Percentiles rank a stretch among this genome's conserved stretches.
Evolutionary conservation across 257 asterid genomes (phyloP).

Genomic region (Ocimum tenuiflorum): DNA sequence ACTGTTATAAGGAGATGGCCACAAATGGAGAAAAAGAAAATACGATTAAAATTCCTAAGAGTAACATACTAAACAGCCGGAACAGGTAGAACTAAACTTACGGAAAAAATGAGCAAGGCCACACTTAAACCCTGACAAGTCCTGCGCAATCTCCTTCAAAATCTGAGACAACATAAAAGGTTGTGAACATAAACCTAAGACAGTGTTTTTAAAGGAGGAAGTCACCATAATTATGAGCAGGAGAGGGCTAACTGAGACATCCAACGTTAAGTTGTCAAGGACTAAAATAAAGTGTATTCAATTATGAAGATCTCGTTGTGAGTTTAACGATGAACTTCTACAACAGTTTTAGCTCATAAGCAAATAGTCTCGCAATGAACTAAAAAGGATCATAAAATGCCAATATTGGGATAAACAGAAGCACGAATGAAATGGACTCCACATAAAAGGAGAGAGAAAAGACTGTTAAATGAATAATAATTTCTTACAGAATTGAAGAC

Average conservation of each 20-base stretch:
- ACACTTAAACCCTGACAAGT: constrained; percentile 66
- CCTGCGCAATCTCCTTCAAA: constrained; percentile 79
- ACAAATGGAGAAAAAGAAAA: constrained; percentile 2
- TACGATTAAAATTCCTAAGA: too few relatives aligned
- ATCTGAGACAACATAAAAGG: constrained; percentile 41
- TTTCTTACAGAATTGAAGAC: too few relatives aligned
- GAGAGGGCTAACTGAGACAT: too few relatives aligned
- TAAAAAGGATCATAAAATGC: background rate
- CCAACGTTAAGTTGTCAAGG: background rate
- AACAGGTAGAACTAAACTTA: constrained; percentile 32
- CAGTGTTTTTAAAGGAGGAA: background rate
- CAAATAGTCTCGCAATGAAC: background rate
- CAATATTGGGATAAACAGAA: background rate
- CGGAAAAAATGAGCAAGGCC: constrained; percentile 92
- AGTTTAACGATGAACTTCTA: background rate
- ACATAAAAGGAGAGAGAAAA: too few relatives aligned
- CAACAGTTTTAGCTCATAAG: background rate
- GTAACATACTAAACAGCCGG: background rate
- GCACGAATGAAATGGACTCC: too few relatives aligned
- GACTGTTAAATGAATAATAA: too few relatives aligned
- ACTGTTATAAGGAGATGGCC: constrained; percentile 45
- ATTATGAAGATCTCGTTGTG: background rate
- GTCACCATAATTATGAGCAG: background rate
- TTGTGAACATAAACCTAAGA: constrained; percentile 9
- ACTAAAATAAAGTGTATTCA: background rate